These are phyloP conservation scores for Lodderomyces jiufengensis DNA, from an alignment of 1,139 yeast genomes.

Conservation along the genomic window DNA sequence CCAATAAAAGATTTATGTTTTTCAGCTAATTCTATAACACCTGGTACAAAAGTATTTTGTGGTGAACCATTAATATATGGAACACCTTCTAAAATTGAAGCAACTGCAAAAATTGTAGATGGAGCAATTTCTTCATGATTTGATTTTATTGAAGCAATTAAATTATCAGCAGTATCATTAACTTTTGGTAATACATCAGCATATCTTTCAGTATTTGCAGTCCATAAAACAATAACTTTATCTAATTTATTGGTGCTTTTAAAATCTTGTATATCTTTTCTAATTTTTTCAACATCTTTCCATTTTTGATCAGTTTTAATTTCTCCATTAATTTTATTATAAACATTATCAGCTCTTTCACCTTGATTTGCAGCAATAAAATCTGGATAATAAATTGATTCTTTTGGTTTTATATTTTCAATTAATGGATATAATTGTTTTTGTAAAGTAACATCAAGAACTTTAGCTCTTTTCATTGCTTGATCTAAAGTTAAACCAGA, in stretches of 20 bases:
- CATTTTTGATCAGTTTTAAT: slow-evolving; percentile 66
- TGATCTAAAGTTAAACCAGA: slow-evolving; percentile 64
- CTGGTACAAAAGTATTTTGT: slow-evolving; percentile 96
- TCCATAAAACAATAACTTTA: slow-evolving; percentile 89
- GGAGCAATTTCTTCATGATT: slow-evolving; percentile 88
- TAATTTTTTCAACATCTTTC: slow-evolving; percentile 84
- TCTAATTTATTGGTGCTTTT: slow-evolving; percentile 72
- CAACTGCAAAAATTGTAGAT: slow-evolving; percentile 88
- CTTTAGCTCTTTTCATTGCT: slow-evolving; percentile 84
- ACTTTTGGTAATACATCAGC: slow-evolving; percentile 75
- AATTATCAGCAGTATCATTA: slow-evolving; percentile 83
- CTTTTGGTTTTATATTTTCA: slow-evolving; percentile 65
- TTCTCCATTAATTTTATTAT: slow-evolving; percentile 50
- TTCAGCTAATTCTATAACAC: slow-evolving; percentile 88
- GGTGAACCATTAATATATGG: slow-evolving; percentile 97
- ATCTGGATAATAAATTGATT: slow-evolving; percentile 91
- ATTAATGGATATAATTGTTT: slow-evolving; percentile 67
- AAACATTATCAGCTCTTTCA: slow-evolving; percentile 85
- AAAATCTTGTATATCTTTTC: slow-evolving; percentile 79
- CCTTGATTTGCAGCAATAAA: slow-evolving; percentile 94
- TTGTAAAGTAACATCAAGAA: slow-evolving; percentile 82
- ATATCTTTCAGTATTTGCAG: slow-evolving; percentile 95
- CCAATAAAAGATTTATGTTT: slow-evolving; percentile 75
- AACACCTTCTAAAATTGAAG: slow-evolving; percentile 79
- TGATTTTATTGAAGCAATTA: slow-evolving; percentile 66